phyloP scores from a whole-genome alignment of 306 rosid species.

The Fagus crenata region DNA sequence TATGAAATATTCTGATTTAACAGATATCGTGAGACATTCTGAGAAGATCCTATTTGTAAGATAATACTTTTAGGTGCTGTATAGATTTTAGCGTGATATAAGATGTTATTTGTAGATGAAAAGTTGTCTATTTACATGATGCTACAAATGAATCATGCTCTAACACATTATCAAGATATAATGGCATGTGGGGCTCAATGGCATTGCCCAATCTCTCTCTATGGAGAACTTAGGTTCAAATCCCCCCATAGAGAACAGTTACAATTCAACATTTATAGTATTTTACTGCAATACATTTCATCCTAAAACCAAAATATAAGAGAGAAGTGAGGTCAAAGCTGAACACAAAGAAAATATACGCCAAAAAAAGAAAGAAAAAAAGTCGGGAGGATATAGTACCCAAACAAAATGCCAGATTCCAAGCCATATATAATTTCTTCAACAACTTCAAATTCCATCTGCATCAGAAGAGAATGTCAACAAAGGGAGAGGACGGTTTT shows the following conservation, averaged over 20 bases:
- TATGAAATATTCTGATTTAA: neutral
- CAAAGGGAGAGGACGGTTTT: neutral
- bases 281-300: constrained; percentile 15
- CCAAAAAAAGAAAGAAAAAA: neutral
- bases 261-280: neutral
- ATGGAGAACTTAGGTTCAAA: too few species aligned
- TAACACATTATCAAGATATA: neutral
- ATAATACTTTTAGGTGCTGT: neutral
- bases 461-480: constrained; percentile 46
- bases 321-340: constrained; percentile 12
- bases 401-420: constrained; percentile 97
- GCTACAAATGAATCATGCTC: neutral
- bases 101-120: neutral
- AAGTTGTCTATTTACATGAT: neutral
- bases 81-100: neutral
- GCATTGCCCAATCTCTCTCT: too few species aligned
- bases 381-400: constrained; percentile 50
- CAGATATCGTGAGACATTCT: neutral
- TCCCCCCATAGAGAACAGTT: neutral
- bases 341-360: constrained; percentile 12
- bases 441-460: constrained; percentile 91
- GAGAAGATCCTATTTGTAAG: neutral
- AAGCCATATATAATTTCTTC: constrained; percentile 93
- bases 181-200: too few species aligned
- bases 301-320: constrained; percentile 12